Conservation (phyloP, 2,329 filamentous ascomycete species). For the Dothideomycetidae sp. region DNA sequence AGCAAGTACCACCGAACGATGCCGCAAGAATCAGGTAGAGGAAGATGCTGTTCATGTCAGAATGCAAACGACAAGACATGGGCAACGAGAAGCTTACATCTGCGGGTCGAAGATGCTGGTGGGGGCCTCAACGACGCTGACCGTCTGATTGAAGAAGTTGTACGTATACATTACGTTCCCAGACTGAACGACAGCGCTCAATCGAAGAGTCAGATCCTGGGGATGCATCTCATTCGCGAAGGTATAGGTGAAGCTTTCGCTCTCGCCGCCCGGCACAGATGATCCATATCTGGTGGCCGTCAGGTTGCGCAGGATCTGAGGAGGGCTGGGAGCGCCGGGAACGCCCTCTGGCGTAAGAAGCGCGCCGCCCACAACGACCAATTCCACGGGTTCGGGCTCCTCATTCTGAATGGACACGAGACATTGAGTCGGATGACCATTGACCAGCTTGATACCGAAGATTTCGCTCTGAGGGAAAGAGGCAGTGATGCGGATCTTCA, state of each 20-base stretch:
- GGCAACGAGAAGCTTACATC: slow-evolving; percentile 51
- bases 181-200: slow-evolving; percentile 56
- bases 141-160: slow-evolving; percentile 65
- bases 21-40: slow-evolving; percentile 81
- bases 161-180: slow-evolving; percentile 61
- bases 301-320: slow-evolving; percentile 64
- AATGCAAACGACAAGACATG: background rate
- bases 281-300: slow-evolving; percentile 61
- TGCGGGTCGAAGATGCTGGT: slow-evolving; percentile 89
- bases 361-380: slow-evolving; percentile 63
- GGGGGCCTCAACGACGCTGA: slow-evolving; percentile 77
- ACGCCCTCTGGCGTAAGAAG: slow-evolving; percentile 45
- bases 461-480: slow-evolving; percentile 57
- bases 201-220: slow-evolving; percentile 67
- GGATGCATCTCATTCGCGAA: slow-evolving; percentile 89
- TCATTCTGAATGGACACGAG: slow-evolving; percentile 73
- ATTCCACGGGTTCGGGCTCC: slow-evolving; percentile 58
- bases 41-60: slow-evolving; percentile 57
- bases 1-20: slow-evolving; percentile 64
- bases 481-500: slow-evolving; percentile 41
- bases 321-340: slow-evolving; percentile 37
- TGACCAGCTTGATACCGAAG: slow-evolving; percentile 91
- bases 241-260: slow-evolving; percentile 62
- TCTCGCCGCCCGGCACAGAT: slow-evolving; percentile 60
- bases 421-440: slow-evolving; percentile 72